Evolutionary conservation across 331 rosid genomes (phyloP).

Genomic region (Spiraea crenata): DNA sequence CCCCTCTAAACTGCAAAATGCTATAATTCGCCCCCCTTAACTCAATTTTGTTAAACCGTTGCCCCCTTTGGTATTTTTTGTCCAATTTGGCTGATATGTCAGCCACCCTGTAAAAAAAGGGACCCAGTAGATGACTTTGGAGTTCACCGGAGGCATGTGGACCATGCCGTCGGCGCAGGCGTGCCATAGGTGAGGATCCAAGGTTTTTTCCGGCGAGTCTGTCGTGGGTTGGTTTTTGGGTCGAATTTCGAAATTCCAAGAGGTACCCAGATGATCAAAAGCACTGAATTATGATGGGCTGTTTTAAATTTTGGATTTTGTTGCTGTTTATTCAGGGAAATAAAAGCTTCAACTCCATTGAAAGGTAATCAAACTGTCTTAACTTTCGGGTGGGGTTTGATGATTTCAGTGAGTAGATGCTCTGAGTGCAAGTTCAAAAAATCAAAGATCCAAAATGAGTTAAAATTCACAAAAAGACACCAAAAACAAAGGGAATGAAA

Average conservation of each 20-base stretch:
- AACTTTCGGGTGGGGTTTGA: background rate
- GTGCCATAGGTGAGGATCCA: slow-evolving; percentile 97
- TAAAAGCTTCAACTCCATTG: slow-evolving; percentile 4
- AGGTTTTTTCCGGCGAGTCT: slow-evolving; percentile 47
- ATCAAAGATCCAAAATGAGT: slow-evolving; percentile 25
- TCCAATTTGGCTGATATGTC: too few relatives aligned
- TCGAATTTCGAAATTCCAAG: background rate
- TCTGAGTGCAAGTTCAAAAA: slow-evolving; percentile 4
- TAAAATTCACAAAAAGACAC: background rate
- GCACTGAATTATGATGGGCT: background rate
- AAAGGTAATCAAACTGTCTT: background rate
- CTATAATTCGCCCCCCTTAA: too few relatives aligned
- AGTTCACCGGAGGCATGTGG: slow-evolving; percentile 77
- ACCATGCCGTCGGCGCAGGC: slow-evolving; percentile 99
- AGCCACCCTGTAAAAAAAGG: too few relatives aligned
- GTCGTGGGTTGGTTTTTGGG: slow-evolving; percentile 37
- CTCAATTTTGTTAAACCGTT: too few relatives aligned
- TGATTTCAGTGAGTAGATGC: slow-evolving; percentile 26
- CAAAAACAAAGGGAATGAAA: background rate
- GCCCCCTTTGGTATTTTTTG: too few relatives aligned
- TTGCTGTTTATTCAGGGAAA: background rate
- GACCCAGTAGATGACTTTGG: slow-evolving; percentile 84
- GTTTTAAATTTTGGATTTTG: background rate
- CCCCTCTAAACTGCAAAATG: too few relatives aligned
- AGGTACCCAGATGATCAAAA: background rate